These are phyloP conservation scores for Cordyceps tenuipes DNA, from an alignment of 2,329 filamentous ascomycete species.

Conservation along the genomic window DNA sequence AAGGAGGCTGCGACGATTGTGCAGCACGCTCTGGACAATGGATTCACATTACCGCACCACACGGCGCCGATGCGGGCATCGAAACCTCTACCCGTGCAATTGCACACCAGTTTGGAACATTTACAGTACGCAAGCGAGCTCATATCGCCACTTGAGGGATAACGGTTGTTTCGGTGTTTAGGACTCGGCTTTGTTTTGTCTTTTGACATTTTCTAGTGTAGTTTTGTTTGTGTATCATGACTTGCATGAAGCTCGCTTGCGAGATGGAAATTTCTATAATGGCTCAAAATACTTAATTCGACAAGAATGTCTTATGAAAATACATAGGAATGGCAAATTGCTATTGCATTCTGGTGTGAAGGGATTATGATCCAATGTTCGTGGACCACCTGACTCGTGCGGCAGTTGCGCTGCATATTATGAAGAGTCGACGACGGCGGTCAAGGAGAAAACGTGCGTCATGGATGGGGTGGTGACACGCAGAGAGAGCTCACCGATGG, in stretches of 20 bases:
- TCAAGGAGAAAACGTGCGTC: too few species aligned
- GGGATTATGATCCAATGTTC: too few species aligned
- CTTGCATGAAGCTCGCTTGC: conserved; percentile 10
- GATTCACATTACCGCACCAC: conserved; percentile 42
- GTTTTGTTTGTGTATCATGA: conserved; percentile 12
- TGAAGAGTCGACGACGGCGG: neutral
- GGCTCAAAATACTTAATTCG: conserved; percentile 12
- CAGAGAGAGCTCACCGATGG: neutral
- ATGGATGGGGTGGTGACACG: neutral
- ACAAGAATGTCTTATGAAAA: conserved; percentile 11
- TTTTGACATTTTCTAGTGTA: conserved; percentile 6
- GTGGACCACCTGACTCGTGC: too few species aligned
- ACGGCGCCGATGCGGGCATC: conserved; percentile 29
- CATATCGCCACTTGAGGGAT: conserved; percentile 26
- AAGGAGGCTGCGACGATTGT: conserved; percentile 78
- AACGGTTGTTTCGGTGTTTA: conserved; percentile 13
- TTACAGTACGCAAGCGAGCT: conserved; percentile 20
- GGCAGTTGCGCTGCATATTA: neutral
- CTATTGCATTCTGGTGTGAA: neutral
- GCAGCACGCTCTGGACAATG: conserved; percentile 59
- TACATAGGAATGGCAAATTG: conserved; percentile 8
- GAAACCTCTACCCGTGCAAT: conserved; percentile 15
- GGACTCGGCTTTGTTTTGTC: conserved; percentile 6
- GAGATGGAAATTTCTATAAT: conserved; percentile 10
- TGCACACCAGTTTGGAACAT: conserved; percentile 19